These are phyloP conservation scores for Alternaria brassicicola DNA, from an alignment of 2,329 filamentous ascomycete species.

Conservation along the genomic window DNA sequence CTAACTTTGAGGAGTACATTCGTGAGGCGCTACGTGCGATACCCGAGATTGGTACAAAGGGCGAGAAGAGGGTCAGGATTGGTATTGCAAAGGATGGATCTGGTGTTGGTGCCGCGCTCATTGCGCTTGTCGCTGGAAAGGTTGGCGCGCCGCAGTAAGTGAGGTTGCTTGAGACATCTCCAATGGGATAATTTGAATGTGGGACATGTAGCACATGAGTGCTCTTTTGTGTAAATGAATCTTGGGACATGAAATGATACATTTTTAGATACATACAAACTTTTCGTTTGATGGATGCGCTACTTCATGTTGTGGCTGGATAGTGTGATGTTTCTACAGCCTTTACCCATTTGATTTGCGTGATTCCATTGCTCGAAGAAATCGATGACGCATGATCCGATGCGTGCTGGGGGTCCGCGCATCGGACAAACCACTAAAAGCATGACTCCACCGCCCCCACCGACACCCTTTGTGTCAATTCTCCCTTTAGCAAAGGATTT, in stretches of 20 bases:
- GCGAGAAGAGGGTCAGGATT: constrained; percentile 87
- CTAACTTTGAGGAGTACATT: constrained; percentile 86
- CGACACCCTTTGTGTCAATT: background rate
- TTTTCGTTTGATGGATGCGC: background rate
- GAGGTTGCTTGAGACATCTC: background rate
- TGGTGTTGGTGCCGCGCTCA: constrained; percentile 92
- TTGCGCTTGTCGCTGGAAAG: constrained; percentile 83
- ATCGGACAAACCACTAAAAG: background rate
- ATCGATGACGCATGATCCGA: background rate
- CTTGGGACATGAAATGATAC: background rate
- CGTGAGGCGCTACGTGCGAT: constrained; percentile 79
- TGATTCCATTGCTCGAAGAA: background rate
- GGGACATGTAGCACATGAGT: background rate
- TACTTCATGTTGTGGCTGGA: background rate
- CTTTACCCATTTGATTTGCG: background rate
- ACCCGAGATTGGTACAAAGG: constrained; percentile 75
- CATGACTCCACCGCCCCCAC: background rate
- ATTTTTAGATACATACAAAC: background rate
- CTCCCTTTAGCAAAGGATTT: background rate
- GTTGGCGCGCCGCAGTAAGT: constrained; percentile 28
- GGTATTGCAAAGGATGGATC: constrained; percentile 97
- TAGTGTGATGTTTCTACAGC: background rate
- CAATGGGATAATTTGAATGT: background rate
- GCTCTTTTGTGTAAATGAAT: background rate
- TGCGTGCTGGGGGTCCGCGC: background rate